Conservation (phyloP, 306 rosid genomes). For the Vigna trinervia region DNA sequence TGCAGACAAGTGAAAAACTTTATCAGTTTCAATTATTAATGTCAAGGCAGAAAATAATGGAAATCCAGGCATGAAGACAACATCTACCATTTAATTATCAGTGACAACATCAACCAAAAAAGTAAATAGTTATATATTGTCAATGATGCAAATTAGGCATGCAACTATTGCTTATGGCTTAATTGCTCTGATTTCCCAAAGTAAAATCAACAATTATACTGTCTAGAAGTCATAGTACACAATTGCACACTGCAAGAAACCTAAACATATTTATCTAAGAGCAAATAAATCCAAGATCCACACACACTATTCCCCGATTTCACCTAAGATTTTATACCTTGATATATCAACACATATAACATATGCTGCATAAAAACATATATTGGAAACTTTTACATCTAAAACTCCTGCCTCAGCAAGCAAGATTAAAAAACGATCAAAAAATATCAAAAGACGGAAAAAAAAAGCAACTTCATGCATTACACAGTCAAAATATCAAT, state of each 20-base stretch:
- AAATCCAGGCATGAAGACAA: background rate
- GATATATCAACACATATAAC: background rate
- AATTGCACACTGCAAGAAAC: slow-evolving; percentile 2
- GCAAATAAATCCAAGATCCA: background rate
- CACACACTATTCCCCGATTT: background rate
- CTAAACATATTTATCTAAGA: background rate
- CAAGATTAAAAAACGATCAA: background rate
- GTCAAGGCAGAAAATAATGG: slow-evolving; percentile 9
- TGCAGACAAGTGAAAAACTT: slow-evolving; percentile 17
- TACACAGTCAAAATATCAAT: background rate
- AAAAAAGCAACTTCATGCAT: background rate
- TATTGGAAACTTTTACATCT: background rate
- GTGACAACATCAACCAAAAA: background rate
- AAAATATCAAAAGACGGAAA: background rate
- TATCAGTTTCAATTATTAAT: background rate
- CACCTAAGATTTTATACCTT: background rate
- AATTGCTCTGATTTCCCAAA: background rate
- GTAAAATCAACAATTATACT: slow-evolving; percentile 2
- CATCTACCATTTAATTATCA: background rate
- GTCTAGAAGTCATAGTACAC: background rate
- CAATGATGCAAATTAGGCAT: slow-evolving; percentile 9
- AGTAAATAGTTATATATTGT: background rate
- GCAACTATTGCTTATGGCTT: slow-evolving; percentile 15
- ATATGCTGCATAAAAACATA: background rate
- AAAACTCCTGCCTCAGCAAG: background rate